A percentile compares a stretch with the other conserved stretches of the same genome.
Evolutionary conservation across 345 rosid species (phyloP).

Genomic region (Anastatica hierochuntica): DNA sequence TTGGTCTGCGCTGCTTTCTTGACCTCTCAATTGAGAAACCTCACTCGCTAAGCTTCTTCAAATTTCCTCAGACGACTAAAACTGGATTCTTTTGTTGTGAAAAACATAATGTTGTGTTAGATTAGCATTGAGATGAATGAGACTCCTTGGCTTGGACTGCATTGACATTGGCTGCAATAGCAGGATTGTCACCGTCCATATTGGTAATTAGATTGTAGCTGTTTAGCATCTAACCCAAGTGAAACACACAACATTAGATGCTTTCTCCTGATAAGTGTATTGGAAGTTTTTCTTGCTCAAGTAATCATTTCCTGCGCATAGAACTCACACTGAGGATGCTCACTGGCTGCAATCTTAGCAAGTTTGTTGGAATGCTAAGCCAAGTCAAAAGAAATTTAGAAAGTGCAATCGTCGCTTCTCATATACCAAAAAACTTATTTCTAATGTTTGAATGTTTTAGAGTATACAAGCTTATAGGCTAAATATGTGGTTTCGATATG

Average conservation of each 20-base stretch:
- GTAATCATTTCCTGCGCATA: background rate
- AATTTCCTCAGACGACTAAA: too few species aligned
- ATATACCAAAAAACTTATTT: too few species aligned
- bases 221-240: background rate
- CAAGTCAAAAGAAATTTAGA: conserved; percentile 18
- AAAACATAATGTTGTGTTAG: conserved; percentile 28
- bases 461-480: too few species aligned
- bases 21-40: background rate
- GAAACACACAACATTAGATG: background rate
- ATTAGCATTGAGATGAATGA: conserved; percentile 51
- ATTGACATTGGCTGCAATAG: conserved; percentile 92
- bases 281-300: background rate
- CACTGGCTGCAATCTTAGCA: conserved; percentile 67
- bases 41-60: background rate
- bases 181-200: conserved; percentile 60
- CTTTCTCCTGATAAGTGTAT: background rate
- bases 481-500: conserved; percentile 34
- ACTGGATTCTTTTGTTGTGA: background rate
- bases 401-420: too few species aligned
- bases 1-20: conserved; percentile 7
- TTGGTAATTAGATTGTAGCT: too few species aligned
- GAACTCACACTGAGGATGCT: conserved; percentile 54
- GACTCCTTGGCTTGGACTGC: conserved; percentile 76
- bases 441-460: too few species aligned
- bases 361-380: conserved; percentile 32